Evolutionary conservation across 2,329 filamentous ascomycete genomes (phyloP), one percentile per base, ranked within the genome.

Genomic region (Fusarium lateritium): DNA sequence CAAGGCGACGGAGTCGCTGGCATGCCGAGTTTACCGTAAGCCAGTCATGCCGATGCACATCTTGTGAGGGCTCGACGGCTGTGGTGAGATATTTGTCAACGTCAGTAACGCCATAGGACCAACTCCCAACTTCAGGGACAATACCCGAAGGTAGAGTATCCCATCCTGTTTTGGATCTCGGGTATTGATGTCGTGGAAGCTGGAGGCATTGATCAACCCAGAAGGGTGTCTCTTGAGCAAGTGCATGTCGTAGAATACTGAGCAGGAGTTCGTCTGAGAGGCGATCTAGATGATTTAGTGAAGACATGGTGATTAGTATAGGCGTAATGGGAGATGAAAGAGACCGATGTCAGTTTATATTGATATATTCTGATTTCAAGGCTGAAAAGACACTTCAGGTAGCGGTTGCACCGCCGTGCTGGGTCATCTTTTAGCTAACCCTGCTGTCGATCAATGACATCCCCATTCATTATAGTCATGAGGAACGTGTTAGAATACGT

Each of bases 201-300:
- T 58, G 47, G 39, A 58, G 36, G 43, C 42, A 49, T 14, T 33
- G n/a, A 17, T 63, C 60, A 19, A 50, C 21, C 43, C 47, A 50
- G 15, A 63, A 38, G 3, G 60, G 60, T n/a, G 26, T 36, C 11
- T 63, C 47, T n/a, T 42, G 33, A 10, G 6, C 2, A 24, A 63
- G 39, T 11, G 43, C 42, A 24, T 34, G 46, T 14, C 44, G 22
- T 11, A 63, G 47, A 15, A 63, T 63, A n/a, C 38, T 45, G 33
- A 63, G 31, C 11, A 63, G 10, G 11, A 63, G n/a, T 15, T 63
- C 49, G 19, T 63, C 44, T 31, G 60, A 33, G 14, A 62, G 59
- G 33, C 26, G 26, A n/a, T 43, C 34, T 6, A 47, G 24, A 9
- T n/a, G 17, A n/a, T 24, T 50, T 7, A 26, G 33, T 24, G 19